Evolutionary conservation across 768 basidiomycete genomes (phyloP).

Genomic region (Phanerochaete sordida): DNA sequence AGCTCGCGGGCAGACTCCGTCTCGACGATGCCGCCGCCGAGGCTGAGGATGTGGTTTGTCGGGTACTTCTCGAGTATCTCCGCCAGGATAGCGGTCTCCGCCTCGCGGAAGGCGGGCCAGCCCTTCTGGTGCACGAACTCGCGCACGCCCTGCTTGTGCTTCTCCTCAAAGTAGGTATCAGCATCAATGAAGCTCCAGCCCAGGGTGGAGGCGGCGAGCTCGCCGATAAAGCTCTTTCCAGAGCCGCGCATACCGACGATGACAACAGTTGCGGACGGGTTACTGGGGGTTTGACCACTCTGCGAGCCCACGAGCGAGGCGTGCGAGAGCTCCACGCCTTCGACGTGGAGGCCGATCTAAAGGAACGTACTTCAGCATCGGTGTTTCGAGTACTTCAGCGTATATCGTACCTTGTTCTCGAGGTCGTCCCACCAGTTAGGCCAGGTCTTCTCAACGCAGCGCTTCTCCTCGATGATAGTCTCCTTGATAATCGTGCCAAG

Average conservation of each 20-base stretch:
- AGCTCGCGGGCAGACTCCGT: constrained; percentile 69
- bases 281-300: constrained; percentile 30
- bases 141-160: constrained; percentile 58
- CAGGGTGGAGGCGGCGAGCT: constrained; percentile 68
- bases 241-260: constrained; percentile 96
- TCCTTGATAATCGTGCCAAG: constrained; percentile 68
- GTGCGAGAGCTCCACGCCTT: constrained; percentile 73
- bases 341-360: constrained; percentile 85
- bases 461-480: constrained; percentile 90
- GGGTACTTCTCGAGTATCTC: constrained; percentile 58
- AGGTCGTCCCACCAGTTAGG: constrained; percentile 99
- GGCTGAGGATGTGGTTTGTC: constrained; percentile 72
- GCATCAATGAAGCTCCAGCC: constrained; percentile 81
- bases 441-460: constrained; percentile 99
- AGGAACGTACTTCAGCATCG: constrained; percentile 1
- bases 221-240: constrained; percentile 88
- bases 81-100: constrained; percentile 67
- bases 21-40: constrained; percentile 95
- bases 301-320: constrained; percentile 38
- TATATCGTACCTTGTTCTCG: constrained; percentile 72
- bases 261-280: constrained; percentile 57
- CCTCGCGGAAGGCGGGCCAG: constrained; percentile 86
- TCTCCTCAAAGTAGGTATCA: constrained; percentile 70
- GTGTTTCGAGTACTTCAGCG: neutral
- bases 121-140: constrained; percentile 80